These are phyloP conservation scores for Tilletia caries DNA, from an alignment of 1,284 basidiomycete genomes.

Conservation along the genomic window DNA sequence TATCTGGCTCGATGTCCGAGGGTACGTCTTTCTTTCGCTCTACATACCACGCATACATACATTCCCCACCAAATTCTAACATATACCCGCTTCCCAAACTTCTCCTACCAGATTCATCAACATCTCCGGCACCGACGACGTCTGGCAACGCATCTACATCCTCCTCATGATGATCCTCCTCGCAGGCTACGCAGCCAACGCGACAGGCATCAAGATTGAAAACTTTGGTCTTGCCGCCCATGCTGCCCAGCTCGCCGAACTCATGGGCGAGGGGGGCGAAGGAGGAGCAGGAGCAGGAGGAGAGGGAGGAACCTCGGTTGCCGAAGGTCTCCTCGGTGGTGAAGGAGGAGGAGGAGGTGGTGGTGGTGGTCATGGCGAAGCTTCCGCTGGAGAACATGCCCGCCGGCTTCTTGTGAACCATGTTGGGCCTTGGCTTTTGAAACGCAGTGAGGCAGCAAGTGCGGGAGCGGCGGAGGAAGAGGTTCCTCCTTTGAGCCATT, in stretches of 20 bases:
- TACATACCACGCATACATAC: not conserved
- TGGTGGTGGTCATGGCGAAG: not conserved
- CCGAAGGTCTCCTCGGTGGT: not conserved
- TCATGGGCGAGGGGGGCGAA: not conserved
- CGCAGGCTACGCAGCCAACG: slow-evolving; percentile 48
- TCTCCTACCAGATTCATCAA: slow-evolving; percentile 33
- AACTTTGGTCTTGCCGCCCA: not conserved
- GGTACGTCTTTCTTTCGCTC: not conserved
- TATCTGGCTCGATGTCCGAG: slow-evolving; percentile 44
- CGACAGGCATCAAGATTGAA: slow-evolving; percentile 32
- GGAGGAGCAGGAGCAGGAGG: not conserved
- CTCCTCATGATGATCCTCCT: slow-evolving; percentile 50
- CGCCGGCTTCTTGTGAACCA: slow-evolving; percentile 8
- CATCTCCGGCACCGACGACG: slow-evolving; percentile 49
- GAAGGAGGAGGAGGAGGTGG: no score
- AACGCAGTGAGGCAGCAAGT: not conserved
- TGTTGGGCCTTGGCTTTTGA: slow-evolving; percentile 3
- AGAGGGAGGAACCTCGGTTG: no score
- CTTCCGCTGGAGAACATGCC: not conserved
- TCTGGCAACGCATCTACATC: slow-evolving; percentile 43
- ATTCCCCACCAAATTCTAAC: not conserved
- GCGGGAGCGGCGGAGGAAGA: not conserved
- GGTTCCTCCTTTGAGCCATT: not conserved
- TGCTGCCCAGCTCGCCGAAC: not conserved
- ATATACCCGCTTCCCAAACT: not conserved